phyloP scores from a whole-genome alignment of 2,329 filamentous ascomycete genomes.

The Pseudocercospora musae region DNA sequence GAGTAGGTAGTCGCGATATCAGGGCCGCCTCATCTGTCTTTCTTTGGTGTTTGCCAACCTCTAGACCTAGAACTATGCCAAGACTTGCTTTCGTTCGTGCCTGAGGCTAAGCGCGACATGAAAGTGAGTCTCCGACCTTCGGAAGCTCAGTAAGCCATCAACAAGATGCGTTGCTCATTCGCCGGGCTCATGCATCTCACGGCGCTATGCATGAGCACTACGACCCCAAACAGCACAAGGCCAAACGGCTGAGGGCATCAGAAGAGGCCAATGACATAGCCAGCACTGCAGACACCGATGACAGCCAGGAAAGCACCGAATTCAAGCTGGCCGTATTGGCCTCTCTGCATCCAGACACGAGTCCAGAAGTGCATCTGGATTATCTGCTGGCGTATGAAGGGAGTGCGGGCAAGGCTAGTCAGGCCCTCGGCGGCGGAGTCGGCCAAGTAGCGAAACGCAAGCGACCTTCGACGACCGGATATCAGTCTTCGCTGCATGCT shows the following conservation, averaged over 20 bases:
- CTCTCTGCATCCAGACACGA: slow-evolving; percentile 66
- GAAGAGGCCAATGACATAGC: slow-evolving; percentile 7
- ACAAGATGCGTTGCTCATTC: not conserved
- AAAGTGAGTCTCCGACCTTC: not conserved
- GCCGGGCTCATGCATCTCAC: not conserved
- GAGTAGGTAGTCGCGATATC: not conserved
- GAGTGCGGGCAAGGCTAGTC: slow-evolving; percentile 64
- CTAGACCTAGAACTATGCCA: too few relatives aligned
- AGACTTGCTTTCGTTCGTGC: not conserved
- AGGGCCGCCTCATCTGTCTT: not conserved
- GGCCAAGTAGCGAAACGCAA: slow-evolving; percentile 35
- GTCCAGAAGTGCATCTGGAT: slow-evolving; percentile 70
- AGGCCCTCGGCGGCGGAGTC: slow-evolving; percentile 45
- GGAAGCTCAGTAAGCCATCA: not conserved
- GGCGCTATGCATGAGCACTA: slow-evolving; percentile 14
- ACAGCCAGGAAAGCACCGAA: slow-evolving; percentile 78
- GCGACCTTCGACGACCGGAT: slow-evolving; percentile 32
- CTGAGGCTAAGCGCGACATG: not conserved
- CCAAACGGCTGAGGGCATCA: slow-evolving; percentile 21
- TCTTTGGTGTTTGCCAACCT: too few relatives aligned
- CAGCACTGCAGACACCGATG: slow-evolving; percentile 13
- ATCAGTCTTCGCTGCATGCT: slow-evolving; percentile 43
- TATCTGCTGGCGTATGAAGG: slow-evolving; percentile 74
- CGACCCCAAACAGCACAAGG: slow-evolving; percentile 3
- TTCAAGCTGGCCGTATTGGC: slow-evolving; percentile 80